These are phyloP conservation scores for Talaromyces marneffei DNA, from an alignment of 2,329 filamentous ascomycete genomes.

Conservation along the genomic window DNA sequence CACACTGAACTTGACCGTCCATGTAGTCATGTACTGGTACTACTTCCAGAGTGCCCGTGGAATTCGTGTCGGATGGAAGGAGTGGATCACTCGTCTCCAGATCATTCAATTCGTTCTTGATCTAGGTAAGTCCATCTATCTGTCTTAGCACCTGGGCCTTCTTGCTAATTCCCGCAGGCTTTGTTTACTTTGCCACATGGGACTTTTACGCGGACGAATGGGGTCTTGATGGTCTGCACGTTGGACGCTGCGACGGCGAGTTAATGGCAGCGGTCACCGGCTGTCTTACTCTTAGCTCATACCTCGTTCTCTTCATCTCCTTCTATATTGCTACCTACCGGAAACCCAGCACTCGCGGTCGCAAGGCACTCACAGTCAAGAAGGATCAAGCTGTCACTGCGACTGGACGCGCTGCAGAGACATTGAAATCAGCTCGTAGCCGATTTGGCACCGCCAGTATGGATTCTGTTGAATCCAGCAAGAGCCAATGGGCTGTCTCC, in stretches of 20 bases:
- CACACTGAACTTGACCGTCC: constrained; percentile 77
- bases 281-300: constrained; percentile 79
- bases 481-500: constrained; percentile 15
- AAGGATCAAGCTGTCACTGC: constrained; percentile 52
- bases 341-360: constrained; percentile 45
- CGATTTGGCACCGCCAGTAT: constrained; percentile 15
- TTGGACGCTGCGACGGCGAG: constrained; percentile 77
- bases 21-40: constrained; percentile 99
- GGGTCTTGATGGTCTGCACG: constrained; percentile 63
- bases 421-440: constrained; percentile 18
- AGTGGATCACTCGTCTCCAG: constrained; percentile 92
- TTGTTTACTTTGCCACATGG: constrained; percentile 92
- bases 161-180: constrained; percentile 49
- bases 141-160: not conserved
- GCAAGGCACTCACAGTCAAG: constrained; percentile 42
- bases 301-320: constrained; percentile 88
- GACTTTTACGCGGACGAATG: constrained; percentile 89
- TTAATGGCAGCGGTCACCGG: constrained; percentile 87
- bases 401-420: constrained; percentile 18
- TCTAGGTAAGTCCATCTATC: constrained; percentile 59
- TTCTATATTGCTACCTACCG: constrained; percentile 90
- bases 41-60: constrained; percentile 94
- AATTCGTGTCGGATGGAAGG: constrained; percentile 93
- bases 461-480: constrained; percentile 15
- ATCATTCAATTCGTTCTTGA: constrained; percentile 93